Percentiles rank a stretch among this genome's conserved stretches.
phyloP scores from a whole-genome alignment of 495 filamentous ascomycete genomes.

The Penicillium malachiteum region DNA sequence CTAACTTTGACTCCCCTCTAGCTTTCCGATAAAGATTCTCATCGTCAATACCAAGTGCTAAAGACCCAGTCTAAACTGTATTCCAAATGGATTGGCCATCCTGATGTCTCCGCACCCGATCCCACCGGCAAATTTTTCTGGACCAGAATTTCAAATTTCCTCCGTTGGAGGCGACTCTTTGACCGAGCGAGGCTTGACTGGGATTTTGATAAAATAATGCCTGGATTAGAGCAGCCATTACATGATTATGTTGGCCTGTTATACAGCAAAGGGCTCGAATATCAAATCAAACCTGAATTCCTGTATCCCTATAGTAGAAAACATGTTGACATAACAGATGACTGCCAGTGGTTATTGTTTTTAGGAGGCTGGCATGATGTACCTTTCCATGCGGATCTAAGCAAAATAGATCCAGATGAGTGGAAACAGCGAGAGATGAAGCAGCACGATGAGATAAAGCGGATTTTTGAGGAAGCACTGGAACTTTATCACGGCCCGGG shows the following conservation, averaged over 20 bases:
- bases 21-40: background rate
- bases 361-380: background rate
- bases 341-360: background rate
- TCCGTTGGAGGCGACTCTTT: background rate
- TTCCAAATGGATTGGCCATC: background rate
- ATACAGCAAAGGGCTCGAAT: background rate
- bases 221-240: background rate
- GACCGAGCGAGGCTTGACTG: background rate
- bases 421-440: background rate
- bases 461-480: background rate
- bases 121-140: background rate
- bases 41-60: background rate
- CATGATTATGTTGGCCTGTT: background rate
- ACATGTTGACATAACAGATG: no score
- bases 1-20: background rate
- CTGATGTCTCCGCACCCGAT: background rate
- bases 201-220: background rate
- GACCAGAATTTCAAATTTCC: background rate
- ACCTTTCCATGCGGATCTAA: background rate
- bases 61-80: background rate
- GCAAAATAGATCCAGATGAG: background rate
- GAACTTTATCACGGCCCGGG: background rate
- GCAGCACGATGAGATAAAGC: background rate
- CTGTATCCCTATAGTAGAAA: background rate
- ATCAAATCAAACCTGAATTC: background rate